These are phyloP conservation scores for Phytopythium sindhum DNA, from an alignment of 352 stramenopile species.

Conservation along the genomic window DNA sequence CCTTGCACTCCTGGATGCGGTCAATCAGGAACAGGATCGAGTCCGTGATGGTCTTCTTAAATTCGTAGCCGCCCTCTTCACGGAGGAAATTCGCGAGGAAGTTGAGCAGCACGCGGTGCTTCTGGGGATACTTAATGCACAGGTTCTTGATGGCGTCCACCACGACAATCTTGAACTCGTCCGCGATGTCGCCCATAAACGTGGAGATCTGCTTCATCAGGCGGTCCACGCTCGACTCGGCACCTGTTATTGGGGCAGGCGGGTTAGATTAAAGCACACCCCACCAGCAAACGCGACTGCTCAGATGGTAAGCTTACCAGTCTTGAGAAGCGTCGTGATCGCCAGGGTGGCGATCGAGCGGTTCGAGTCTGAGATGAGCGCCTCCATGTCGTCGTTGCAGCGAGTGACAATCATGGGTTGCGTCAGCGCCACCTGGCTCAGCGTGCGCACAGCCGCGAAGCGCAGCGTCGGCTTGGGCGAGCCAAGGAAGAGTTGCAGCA, in stretches of 20 bases:
- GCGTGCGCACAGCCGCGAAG: slow-evolving; percentile 96
- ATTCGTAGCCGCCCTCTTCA: slow-evolving; percentile 96
- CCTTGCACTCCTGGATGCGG: slow-evolving; percentile 96
- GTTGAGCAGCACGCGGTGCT: slow-evolving; percentile 96
- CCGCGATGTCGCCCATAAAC: slow-evolving; percentile 98
- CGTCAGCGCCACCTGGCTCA: slow-evolving; percentile 90
- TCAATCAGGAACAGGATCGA: slow-evolving; percentile 97
- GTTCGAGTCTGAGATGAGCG: slow-evolving; percentile 96
- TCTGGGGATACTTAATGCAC: slow-evolving; percentile 97
- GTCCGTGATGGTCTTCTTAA: slow-evolving; percentile 99
- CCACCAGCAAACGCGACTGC: neutral
- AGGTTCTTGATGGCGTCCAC: slow-evolving; percentile 97
- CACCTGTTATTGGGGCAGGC: slow-evolving; percentile 35
- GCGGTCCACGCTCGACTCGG: slow-evolving; percentile 94
- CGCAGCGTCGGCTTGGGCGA: slow-evolving; percentile 95
- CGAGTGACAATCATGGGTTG: slow-evolving; percentile 95
- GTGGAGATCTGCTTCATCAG: slow-evolving; percentile 98
- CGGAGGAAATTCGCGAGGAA: slow-evolving; percentile 98
- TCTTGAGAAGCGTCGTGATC: slow-evolving; percentile 99
- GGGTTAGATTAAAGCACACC: neutral
- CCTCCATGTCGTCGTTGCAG: slow-evolving; percentile 99
- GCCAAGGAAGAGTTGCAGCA: slow-evolving; percentile 94
- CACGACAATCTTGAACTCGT: slow-evolving; percentile 99
- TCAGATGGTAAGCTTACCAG: slow-evolving; percentile 43
- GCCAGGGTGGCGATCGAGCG: slow-evolving; percentile 97